Base-by-base conservation (phyloP, 2,329 filamentous ascomycete species). In the Bipolaris gigantea region DNA sequence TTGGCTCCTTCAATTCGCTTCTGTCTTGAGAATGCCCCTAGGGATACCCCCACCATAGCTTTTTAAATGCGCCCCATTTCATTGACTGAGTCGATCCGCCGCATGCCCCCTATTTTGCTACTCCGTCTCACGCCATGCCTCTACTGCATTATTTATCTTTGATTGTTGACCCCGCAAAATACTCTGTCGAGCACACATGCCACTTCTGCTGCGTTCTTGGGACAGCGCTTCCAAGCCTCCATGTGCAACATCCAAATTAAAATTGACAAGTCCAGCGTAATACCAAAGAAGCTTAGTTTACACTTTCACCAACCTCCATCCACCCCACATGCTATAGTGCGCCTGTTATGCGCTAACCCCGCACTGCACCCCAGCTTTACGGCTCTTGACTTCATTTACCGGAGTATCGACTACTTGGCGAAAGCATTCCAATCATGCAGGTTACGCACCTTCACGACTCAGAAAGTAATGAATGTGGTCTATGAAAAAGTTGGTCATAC, bases 341-440 rank as follows among this genome's bases (percentile, higher is more conserved):
- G 60, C 38, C 5, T 53, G 16, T 48, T 48, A 51, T 48, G 56
- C 48, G 48, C 60, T 50, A 55, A 61, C 59, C 61, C 60, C 59
- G 50, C 64, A 60, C 35, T 36, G n/a, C 19, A 19, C 38, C 35
- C 38, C 46, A 38, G 35, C 48, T 53, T 33, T 19, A 15, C 13
- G 36, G 6, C 48, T 48, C 56, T 66, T 59, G 56, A 59, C 56
- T 18, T 52, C 44, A 62, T 69, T 60, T 60, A 50, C 50, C 33
- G 39, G 53, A 57, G 50, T 56, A 55, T 56, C 43, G 43, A 57
- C 41, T 40, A 46, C 66, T 67, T 64, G 63, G 64, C 62, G 32
- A 48, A 32, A 33, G 23, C 49, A 15, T 16, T 30, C 41, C 39
- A 38, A 51, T 43, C 41, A 53, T 41, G 38, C 40, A 21, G 15